A percentile compares a stretch with the other conserved stretches of the same genome.
Evolutionary conservation across 2,329 filamentous ascomycete genomes (phyloP).

Genomic region (Akanthomyces lecanii): DNA sequence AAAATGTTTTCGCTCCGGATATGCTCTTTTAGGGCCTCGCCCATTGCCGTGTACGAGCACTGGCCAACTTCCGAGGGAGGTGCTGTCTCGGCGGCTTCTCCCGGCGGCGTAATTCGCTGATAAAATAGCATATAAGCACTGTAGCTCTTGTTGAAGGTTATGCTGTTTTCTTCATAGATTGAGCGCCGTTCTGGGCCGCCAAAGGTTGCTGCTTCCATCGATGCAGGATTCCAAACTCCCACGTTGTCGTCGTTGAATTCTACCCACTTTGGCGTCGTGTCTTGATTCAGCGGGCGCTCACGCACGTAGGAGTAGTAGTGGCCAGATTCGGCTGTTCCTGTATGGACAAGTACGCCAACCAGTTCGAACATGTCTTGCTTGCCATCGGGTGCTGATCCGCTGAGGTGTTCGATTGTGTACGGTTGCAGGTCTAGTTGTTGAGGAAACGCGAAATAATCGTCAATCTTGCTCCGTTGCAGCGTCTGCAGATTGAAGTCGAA

Average conservation of each 20-base stretch:
- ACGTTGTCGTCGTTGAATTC: conserved; percentile 94
- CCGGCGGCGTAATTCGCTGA: conserved; percentile 68
- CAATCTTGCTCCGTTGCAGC: conserved; percentile 84
- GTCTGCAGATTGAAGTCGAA: conserved; percentile 78
- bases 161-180: conserved; percentile 41
- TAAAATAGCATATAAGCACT: conserved; percentile 99
- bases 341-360: conserved; percentile 91
- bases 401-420: conserved; percentile 84
- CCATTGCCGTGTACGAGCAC: conserved; percentile 33
- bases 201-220: conserved; percentile 74
- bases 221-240: conserved; percentile 65
- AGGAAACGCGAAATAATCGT: conserved; percentile 90
- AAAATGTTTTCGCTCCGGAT: conserved; percentile 70
- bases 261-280: conserved; percentile 60
- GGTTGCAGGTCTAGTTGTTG: conserved; percentile 77
- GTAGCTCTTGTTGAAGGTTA: conserved; percentile 62
- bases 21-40: conserved; percentile 46
- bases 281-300: conserved; percentile 58
- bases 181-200: conserved; percentile 61
- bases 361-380: conserved; percentile 81
- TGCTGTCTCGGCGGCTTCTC: conserved; percentile 19
- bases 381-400: conserved; percentile 50
- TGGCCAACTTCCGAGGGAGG: not conserved
- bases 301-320: conserved; percentile 97
- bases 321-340: conserved; percentile 86